phyloP scores from a whole-genome alignment of 2,329 filamentous ascomycete species.

The Lasiodiplodia sp. region DNA sequence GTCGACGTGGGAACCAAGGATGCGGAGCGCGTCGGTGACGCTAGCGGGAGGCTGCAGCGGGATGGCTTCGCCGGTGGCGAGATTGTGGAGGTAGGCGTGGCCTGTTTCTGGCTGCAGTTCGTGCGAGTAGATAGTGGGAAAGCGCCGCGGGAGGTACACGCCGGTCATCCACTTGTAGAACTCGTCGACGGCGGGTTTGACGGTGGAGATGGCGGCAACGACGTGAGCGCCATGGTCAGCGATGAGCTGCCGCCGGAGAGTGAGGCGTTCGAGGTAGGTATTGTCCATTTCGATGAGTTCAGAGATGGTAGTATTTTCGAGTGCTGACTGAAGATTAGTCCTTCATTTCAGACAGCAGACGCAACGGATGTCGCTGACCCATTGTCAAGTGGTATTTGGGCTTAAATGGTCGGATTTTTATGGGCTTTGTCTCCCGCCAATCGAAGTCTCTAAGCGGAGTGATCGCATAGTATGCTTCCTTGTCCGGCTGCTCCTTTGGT shows the following conservation, averaged over 20 bases:
- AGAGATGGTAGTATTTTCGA: conserved; percentile 61
- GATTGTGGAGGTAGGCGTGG: conserved; percentile 47
- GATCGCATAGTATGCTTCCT: conserved; percentile 51
- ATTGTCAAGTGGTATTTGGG: conserved; percentile 70
- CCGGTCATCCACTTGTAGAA: conserved; percentile 63
- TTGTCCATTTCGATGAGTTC: conserved; percentile 66
- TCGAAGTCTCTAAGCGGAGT: conserved; percentile 59
- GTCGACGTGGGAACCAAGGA: conserved; percentile 62
- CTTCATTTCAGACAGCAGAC: neutral
- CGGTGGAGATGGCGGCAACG: conserved; percentile 41
- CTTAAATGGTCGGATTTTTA: conserved; percentile 65
- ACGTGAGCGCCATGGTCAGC: conserved; percentile 52
- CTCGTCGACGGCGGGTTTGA: conserved; percentile 57
- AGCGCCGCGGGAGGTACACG: conserved; percentile 65
- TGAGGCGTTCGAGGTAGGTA: conserved; percentile 62
- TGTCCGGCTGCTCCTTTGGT: neutral
- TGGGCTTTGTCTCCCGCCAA: conserved; percentile 59
- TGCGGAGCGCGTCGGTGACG: conserved; percentile 53
- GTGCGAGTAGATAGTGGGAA: conserved; percentile 54
- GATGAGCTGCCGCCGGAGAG: conserved; percentile 58
- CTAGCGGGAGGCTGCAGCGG: conserved; percentile 46
- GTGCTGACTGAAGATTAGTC: conserved; percentile 48
- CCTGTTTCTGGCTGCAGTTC: neutral
- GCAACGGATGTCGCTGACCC: conserved; percentile 53
- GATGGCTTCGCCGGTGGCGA: conserved; percentile 53